Percentiles rank a stretch among this genome's conserved stretches.
These are phyloP conservation scores for Penicillium sp. DNA, from an alignment of 2,329 filamentous ascomycete species.

Conservation along the genomic window DNA sequence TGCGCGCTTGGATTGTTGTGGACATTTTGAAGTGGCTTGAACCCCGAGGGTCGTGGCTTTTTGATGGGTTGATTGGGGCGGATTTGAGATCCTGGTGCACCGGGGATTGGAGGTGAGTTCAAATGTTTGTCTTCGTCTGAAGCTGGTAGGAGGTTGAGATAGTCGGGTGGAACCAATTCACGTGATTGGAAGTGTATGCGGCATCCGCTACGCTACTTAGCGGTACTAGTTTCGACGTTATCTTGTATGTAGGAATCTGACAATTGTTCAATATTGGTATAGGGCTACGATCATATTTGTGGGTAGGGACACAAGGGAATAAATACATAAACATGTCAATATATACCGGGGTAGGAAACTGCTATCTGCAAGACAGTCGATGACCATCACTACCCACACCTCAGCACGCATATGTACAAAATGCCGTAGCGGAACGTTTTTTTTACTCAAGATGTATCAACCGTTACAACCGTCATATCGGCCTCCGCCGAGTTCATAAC, in stretches of 20 bases:
- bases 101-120: not conserved
- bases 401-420: constrained; percentile 8
- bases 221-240: not conserved
- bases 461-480: constrained; percentile 13
- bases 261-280: not conserved
- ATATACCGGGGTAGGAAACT: constrained; percentile 12
- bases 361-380: constrained; percentile 1
- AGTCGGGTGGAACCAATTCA: not conserved
- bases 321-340: constrained; percentile 3
- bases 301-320: not conserved
- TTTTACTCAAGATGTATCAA: constrained; percentile 3
- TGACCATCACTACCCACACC: not conserved
- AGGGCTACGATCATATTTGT: not conserved
- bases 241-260: not conserved
- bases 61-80: not conserved
- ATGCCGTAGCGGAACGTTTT: constrained; percentile 10
- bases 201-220: not conserved
- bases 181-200: constrained; percentile 1
- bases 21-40: constrained; percentile 13
- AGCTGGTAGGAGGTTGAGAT: not conserved
- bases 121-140: not conserved
- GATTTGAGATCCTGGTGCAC: not conserved
- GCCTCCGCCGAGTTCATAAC: constrained; percentile 4
- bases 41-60: not conserved
- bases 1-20: constrained; percentile 46